Evolutionary conservation across 1,284 basidiomycete species (phyloP).

Genomic region (Gomphus bonarii): DNA sequence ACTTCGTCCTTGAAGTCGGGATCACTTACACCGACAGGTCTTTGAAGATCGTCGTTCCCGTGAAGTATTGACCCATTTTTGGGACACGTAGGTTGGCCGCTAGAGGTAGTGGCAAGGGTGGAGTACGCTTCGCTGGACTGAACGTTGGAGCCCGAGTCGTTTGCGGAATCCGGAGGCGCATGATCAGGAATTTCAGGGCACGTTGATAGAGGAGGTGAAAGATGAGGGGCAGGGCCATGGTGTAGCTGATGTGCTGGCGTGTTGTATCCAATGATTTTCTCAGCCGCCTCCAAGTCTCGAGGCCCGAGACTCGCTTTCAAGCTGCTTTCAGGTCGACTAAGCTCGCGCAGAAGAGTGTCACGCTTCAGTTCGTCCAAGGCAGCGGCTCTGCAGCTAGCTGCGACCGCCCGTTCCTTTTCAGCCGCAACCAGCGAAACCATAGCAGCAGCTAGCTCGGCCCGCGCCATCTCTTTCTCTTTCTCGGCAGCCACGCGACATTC

Average conservation of each 20-base stretch:
- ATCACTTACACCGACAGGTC: background rate
- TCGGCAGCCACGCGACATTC: slow-evolving; percentile 9
- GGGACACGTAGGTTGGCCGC: background rate
- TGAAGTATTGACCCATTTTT: background rate
- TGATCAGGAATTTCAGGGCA: background rate
- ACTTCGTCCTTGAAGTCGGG: background rate
- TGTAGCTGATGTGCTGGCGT: background rate
- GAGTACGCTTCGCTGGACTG: background rate
- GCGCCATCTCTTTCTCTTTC: slow-evolving; percentile 2
- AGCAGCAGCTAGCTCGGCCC: background rate
- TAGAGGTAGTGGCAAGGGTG: background rate
- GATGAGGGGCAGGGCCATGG: background rate
- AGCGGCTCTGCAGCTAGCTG: background rate
- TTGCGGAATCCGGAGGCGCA: background rate
- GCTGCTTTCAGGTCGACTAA: too few relatives aligned
- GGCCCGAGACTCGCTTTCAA: background rate
- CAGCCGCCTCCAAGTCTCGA: background rate
- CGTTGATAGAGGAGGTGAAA: background rate
- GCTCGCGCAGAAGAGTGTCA: background rate
- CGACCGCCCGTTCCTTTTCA: background rate
- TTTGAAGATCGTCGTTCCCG: background rate
- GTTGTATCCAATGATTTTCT: background rate
- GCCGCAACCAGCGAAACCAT: background rate
- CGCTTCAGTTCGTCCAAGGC: background rate
- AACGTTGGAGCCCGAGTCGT: too few relatives aligned